Base-by-base conservation (phyloP, 192 early-diverging fungal species). In the Coemansia sp. region DNA sequence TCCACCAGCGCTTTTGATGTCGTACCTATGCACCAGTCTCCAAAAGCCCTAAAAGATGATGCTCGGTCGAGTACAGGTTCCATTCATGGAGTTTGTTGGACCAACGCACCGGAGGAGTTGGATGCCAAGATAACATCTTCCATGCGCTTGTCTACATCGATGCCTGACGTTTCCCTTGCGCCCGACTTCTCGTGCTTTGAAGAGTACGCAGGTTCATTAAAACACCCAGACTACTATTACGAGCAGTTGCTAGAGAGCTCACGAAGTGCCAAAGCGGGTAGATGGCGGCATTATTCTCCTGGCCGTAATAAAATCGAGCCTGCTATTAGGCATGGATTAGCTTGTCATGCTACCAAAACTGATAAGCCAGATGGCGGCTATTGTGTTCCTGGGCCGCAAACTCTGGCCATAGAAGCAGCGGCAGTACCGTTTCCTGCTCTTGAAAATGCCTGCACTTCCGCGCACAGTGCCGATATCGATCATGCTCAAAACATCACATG, bases 191-290 rank as follows among this genome's bases (percentile, higher is more conserved):
- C 71, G 2, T 55, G 39, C 34, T 38, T 59, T 52, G 63, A 58
- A 4, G 66, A 60, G 26, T 73, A 72, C 5, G n/a, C n/a, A 45
- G 63, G 56, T 39, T 51, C 66, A 11, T 57, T 72, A 20, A 66
- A 62, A 21, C 64, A 66, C 2, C 73, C 73, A 8, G 73, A 76
- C 60, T 66, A 63, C 24, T 72, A 68, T 1, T 81, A 75, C 15
- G 73, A 75, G 63, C 78, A 67, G 7, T 35, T 75, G 14, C 56
- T 81, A 35, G 63, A 70, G 2, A 23, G 62, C 33, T 72, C 78
- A 6, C 73, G 78, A 15, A 66, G 30, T n/a, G 62, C 68, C 15
- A 81, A 81, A 16, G 63, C 61, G 4, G 55, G 52, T 12, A 53
- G 21, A 53, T 73, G 73, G n/a, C 75, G 73, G 73, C 11, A 46